Base-by-base conservation (phyloP, 2,329 filamentous ascomycete genomes). In the Phaeosphaeriaceae sp. region DNA sequence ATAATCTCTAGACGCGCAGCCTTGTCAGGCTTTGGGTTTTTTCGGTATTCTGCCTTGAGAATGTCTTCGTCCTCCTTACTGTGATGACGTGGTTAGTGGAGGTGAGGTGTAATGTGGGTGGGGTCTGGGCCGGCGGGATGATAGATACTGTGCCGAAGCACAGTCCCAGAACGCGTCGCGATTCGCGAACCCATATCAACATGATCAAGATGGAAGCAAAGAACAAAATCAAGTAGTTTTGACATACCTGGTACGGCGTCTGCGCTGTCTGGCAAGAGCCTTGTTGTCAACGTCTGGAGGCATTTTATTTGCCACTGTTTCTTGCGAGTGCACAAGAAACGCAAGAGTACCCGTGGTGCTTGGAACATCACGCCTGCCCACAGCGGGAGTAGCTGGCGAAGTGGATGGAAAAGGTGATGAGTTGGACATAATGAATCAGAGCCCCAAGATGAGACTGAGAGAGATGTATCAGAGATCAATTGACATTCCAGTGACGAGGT, bases 11-110 rank as follows among this genome's bases (percentile, higher is more conserved):
- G 82, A 76, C 93, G 90, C 73, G 90, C 88, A 47, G 86, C 83
- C 76, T 96, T 97, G 77, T 96, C 92, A 28, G 93, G 93, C 74
- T 96, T 97, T 6, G 90, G 85, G 72, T 97, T 95, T 54, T 81
- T 83, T 63, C 84, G 82, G 70, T 96, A 97, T 50, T 93, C 91
- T 29, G 88, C 83, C 74, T 97, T 93, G 52, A 97, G 86, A 44
- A 95, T 84, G 43, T 87, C 84, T 77, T 96, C 93, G 77, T 97
- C 93, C 74, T 93, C 89, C 43, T 74, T 73, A 62, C 71, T 74
- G 58, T 58, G 45, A 50, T 51, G 56, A 46, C 49, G 54, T 59
- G 58, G 64, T 70, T 52, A 71, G 67, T 56, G 50, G 28, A 45
- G 56, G 51, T 28, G 44, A 13, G 37, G 18, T 51, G 54, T 61